Evolutionary conservation across 768 basidiomycete species (phyloP), one percentile per base, ranked within the genome.

Genomic region (Termitomyces sp.): DNA sequence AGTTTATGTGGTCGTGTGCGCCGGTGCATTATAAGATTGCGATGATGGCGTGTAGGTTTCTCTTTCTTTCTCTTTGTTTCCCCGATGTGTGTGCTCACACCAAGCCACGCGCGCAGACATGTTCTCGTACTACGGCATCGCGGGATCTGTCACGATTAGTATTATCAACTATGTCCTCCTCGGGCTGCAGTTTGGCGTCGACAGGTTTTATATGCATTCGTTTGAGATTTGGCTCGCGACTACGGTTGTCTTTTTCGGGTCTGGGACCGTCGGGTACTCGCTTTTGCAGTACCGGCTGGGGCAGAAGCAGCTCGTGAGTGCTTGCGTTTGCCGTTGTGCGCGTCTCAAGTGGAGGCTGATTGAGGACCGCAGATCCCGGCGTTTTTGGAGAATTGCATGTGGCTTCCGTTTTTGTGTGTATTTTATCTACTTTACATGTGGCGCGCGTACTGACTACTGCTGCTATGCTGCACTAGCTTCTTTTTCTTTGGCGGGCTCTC

Each of bases 181-280:
- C 32, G 89, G 89, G 0, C 89, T 86, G 72, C 78, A 82, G 67
- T 84, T 90, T 70, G 81, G 82, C 7, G 82, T 89, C 16, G 89
- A 91, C 67, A 86, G 82, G 26, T 90, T 82, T 70, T 91, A 91
- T 75, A 80, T 89, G 74, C 88, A 86, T 71, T 82, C 81, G 66
- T 91, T 90, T 70, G 90, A 91, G 73, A 87, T 91, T 66, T 91
- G 85, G 82, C 79, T 91, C 38, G 88, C 90, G 36, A 86, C 84
- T 13, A 82, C 82, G 1, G 78, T 89, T n/a, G 88, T 91, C 30
- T 91, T 91, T 72, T 86, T 85, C 71, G 88, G 88, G 2, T 76
- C 83, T 23, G 89, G 89, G 1, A 91, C 83, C 57, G 63, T 90
- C 14, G 88, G 86, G 14, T 90, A 85, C 71, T 82, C 87, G 14